These are phyloP conservation scores for Cardiospermum halicacabum DNA, from an alignment of 345 rosid genomes.

Conservation along the genomic window DNA sequence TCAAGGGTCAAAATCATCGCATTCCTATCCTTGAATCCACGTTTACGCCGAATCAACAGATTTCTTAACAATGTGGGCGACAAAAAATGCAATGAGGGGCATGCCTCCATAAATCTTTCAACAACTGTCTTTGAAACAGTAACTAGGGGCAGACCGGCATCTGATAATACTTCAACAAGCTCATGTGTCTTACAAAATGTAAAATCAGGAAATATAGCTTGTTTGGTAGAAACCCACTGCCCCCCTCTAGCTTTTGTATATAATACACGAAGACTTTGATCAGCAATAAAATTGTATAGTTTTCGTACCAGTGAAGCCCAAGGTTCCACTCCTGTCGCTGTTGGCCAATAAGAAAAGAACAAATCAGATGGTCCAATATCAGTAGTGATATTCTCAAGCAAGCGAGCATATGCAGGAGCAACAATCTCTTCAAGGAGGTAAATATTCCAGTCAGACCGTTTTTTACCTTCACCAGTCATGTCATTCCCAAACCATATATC, in stretches of 20 bases:
- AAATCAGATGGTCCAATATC: constrained; percentile 79
- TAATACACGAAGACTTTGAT: constrained; percentile 63
- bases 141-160: constrained; percentile 77
- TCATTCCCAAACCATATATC: constrained; percentile 99
- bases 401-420: constrained; percentile 85
- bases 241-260: constrained; percentile 90
- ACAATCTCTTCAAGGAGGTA: constrained; percentile 73
- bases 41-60: constrained; percentile 64
- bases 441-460: constrained; percentile 92
- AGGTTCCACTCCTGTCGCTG: constrained; percentile 58
- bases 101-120: constrained; percentile 62
- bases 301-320: constrained; percentile 86
- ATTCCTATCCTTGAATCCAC: constrained; percentile 55
- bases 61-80: constrained; percentile 70
- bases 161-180: constrained; percentile 72
- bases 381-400: constrained; percentile 81
- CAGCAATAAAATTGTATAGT: constrained; percentile 62
- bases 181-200: constrained; percentile 57
- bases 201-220: constrained; percentile 87
- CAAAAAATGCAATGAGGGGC: constrained; percentile 71
- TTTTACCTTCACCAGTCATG: constrained; percentile 95
- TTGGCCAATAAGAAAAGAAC: constrained; percentile 88
- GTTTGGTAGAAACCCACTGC: constrained; percentile 89
- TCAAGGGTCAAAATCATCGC: constrained; percentile 74
- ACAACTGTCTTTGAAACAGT: constrained; percentile 58